Evolutionary conservation across 1,139 yeast species (phyloP).

Genomic region (Sugiyamaella xylanicola): DNA sequence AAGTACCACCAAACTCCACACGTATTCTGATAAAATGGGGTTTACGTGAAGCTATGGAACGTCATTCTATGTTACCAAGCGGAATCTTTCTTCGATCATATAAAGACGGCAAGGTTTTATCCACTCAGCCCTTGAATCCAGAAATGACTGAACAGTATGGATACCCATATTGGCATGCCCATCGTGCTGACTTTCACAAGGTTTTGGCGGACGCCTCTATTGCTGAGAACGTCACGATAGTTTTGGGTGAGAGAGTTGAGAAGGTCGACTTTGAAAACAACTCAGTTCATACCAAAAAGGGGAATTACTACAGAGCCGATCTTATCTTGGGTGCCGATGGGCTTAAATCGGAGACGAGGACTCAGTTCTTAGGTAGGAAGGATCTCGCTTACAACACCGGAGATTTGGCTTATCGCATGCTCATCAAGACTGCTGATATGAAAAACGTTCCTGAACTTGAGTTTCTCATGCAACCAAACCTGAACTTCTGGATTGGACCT

Average conservation of each 20-base stretch:
- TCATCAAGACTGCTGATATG: slow-evolving; percentile 27
- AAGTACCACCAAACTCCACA: slow-evolving; percentile 44
- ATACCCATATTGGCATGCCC: slow-evolving; percentile 36
- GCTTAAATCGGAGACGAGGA: slow-evolving; percentile 33
- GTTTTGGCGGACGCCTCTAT: slow-evolving; percentile 31
- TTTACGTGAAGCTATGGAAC: slow-evolving; percentile 35
- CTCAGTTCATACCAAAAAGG: slow-evolving; percentile 37
- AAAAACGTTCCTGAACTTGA: slow-evolving; percentile 24
- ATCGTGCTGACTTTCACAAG: slow-evolving; percentile 43
- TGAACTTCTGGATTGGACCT: slow-evolving; percentile 41
- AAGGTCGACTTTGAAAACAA: slow-evolving; percentile 36
- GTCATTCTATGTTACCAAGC: slow-evolving; percentile 36
- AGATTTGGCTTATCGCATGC: slow-evolving; percentile 36
- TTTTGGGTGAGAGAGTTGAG: slow-evolving; percentile 36
- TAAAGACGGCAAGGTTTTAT: slow-evolving; percentile 37
- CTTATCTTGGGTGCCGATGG: slow-evolving; percentile 46
- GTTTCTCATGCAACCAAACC: slow-evolving; percentile 30
- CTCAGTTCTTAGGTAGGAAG: slow-evolving; percentile 26
- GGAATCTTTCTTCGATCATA: slow-evolving; percentile 37
- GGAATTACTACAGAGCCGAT: slow-evolving; percentile 37
- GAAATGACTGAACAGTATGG: slow-evolving; percentile 34
- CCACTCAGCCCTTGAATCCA: slow-evolving; percentile 38
- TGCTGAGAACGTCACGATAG: slow-evolving; percentile 36
- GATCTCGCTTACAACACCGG: slow-evolving; percentile 35
- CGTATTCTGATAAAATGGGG: slow-evolving; percentile 40